Conservation (phyloP, 495 filamentous ascomycete genomes). For the Daldinia concentrica region DNA sequence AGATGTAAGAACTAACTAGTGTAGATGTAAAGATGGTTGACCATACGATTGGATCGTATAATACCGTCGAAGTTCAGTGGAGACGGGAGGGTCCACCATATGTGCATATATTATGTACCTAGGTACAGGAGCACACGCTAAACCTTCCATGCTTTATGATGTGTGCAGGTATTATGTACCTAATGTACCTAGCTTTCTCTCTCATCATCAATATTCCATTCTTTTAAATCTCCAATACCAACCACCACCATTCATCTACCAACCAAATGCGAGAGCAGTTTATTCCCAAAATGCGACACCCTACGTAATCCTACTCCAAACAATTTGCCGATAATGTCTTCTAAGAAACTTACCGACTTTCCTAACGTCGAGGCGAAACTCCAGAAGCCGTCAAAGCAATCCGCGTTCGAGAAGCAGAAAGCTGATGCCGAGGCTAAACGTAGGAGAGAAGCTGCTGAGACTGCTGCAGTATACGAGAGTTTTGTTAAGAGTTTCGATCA, state of each 20-base stretch:
- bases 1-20: no score
- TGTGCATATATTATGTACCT: not conserved
- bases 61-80: not conserved
- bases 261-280: not conserved
- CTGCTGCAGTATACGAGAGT: conserved; percentile 87
- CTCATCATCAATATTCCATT: not conserved
- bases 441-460: conserved; percentile 85
- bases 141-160: not conserved
- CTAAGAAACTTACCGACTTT: conserved; percentile 65
- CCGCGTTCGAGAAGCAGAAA: conserved; percentile 90
- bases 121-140: not conserved
- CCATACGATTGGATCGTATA: not conserved
- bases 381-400: conserved; percentile 83
- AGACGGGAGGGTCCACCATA: not conserved
- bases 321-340: conserved; percentile 48
- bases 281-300: conserved; percentile 29
- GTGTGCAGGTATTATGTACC: not conserved
- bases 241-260: not conserved
- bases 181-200: no score
- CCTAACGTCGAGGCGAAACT: conserved; percentile 87
- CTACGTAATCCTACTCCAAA: conserved; percentile 1
- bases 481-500: conserved; percentile 91
- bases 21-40: not conserved
- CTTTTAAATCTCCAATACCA: not conserved
- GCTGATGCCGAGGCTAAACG: conserved; percentile 94